Evolutionary conservation across 2,329 filamentous ascomycete species (phyloP).

Genomic region (Alternaria panax): DNA sequence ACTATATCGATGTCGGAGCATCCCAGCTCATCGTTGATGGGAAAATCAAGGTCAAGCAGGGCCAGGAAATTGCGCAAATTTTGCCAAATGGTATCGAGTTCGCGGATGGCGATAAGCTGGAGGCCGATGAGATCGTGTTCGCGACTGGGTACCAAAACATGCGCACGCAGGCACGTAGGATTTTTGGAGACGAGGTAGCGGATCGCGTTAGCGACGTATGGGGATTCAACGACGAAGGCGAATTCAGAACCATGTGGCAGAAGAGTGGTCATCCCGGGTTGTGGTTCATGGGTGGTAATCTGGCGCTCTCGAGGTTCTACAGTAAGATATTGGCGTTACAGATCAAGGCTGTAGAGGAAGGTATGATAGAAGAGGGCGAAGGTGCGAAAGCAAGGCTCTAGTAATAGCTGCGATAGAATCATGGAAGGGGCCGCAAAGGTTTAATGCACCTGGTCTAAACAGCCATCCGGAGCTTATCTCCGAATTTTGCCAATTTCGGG

Average conservation of each 20-base stretch:
- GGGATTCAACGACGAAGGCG: slow-evolving; percentile 57
- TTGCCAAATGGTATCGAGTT: slow-evolving; percentile 53
- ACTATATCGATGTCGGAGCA: slow-evolving; percentile 59
- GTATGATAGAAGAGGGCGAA: slow-evolving; percentile 11
- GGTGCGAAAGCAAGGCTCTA: slow-evolving; percentile 5
- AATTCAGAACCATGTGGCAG: slow-evolving; percentile 55
- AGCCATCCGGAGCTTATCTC: not conserved
- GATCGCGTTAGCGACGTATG: slow-evolving; percentile 55
- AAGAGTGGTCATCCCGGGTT: slow-evolving; percentile 47
- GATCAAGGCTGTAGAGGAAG: slow-evolving; percentile 53
- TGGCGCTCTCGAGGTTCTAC: slow-evolving; percentile 57
- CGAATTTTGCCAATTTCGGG: slow-evolving; percentile 10
- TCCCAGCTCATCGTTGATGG: slow-evolving; percentile 53
- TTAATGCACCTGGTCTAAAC: not conserved
- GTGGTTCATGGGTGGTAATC: slow-evolving; percentile 57
- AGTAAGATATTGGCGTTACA: slow-evolving; percentile 57
- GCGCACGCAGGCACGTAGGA: slow-evolving; percentile 46
- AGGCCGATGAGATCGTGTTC: slow-evolving; percentile 58
- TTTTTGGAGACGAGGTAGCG: slow-evolving; percentile 54
- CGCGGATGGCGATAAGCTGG: slow-evolving; percentile 52
- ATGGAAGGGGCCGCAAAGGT: not conserved
- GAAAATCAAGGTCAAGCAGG: slow-evolving; percentile 56
- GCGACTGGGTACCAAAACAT: slow-evolving; percentile 58
- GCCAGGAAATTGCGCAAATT: slow-evolving; percentile 46
- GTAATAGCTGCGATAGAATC: not conserved